Conservation (phyloP, 805 yeast genomes). For the Candida vaughaniae region DNA sequence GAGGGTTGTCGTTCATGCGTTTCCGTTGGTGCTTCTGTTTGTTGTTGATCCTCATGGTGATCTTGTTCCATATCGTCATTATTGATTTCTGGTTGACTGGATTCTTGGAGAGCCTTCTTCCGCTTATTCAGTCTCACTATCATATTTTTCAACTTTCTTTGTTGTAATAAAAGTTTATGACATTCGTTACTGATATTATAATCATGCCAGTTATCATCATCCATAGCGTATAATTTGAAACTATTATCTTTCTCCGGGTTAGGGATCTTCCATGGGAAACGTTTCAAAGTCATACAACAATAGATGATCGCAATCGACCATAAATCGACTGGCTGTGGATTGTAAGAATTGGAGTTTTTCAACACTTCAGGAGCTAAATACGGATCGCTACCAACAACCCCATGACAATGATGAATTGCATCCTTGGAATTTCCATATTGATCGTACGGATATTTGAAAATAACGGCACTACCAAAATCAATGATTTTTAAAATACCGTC, state of each 20-base stretch:
- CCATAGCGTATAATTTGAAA: conserved; percentile 77
- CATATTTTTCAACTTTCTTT: conserved; percentile 53
- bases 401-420: conserved; percentile 70
- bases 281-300: conserved; percentile 87
- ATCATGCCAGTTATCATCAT: conserved; percentile 79
- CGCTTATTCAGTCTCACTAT: conserved; percentile 42
- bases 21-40: conserved; percentile 4
- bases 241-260: conserved; percentile 70
- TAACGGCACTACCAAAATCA: conserved; percentile 93
- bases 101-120: conserved; percentile 26
- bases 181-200: conserved; percentile 69
- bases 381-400: conserved; percentile 85
- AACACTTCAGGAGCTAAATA: conserved; percentile 91
- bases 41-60: conserved; percentile 10
- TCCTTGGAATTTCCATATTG: conserved; percentile 45
- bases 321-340: conserved; percentile 90
- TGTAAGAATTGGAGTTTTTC: conserved; percentile 57
- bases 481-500: conserved; percentile 86
- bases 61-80: conserved; percentile 19
- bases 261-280: conserved; percentile 95
- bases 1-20: no score
- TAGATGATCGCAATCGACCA: conserved; percentile 92
- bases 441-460: conserved; percentile 81
- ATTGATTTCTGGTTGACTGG: conserved; percentile 10
- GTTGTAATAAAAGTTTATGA: conserved; percentile 62